phyloP scores from a whole-genome alignment of 805 yeast species.

The Suhomyces emberorum region DNA sequence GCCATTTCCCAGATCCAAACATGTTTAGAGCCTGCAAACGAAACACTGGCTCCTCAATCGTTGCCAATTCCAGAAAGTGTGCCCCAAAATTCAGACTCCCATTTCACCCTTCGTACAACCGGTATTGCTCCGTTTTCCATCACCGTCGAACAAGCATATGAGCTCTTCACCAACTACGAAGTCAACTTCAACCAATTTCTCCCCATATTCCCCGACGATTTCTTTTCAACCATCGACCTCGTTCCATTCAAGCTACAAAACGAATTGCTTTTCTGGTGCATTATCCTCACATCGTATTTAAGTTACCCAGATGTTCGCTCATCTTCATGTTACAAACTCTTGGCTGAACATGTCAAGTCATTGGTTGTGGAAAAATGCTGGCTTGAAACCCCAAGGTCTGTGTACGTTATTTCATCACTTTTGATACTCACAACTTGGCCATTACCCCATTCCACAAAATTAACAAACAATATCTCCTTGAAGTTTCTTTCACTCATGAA shows the following conservation, averaged over 20 bases:
- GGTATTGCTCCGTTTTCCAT: conserved; percentile 6
- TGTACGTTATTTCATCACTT: conserved; percentile 36
- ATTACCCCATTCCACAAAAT: conserved; percentile 28
- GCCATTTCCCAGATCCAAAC: conserved; percentile 13
- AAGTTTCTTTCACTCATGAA: conserved; percentile 39
- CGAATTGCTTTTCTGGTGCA: conserved; percentile 40
- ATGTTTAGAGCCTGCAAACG: conserved; percentile 10
- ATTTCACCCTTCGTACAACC: not conserved
- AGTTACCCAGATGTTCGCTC: conserved; percentile 14
- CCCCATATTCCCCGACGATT: conserved; percentile 27
- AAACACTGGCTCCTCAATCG: not conserved
- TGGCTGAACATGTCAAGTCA: conserved; percentile 32
- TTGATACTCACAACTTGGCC: conserved; percentile 46
- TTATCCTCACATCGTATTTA: conserved; percentile 33
- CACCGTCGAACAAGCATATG: conserved; percentile 10
- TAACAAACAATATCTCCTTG: conserved; percentile 31
- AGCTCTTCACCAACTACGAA: conserved; percentile 21
- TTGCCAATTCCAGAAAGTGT: not conserved
- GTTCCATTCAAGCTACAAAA: conserved; percentile 20
- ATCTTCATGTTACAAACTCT: conserved; percentile 18
- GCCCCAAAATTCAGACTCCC: not conserved
- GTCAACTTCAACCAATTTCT: conserved; percentile 27
- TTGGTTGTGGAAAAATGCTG: conserved; percentile 42
- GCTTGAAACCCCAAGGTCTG: conserved; percentile 44
- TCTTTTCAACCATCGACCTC: conserved; percentile 13